A percentile compares a stretch with the other conserved stretches of the same genome.
Conservation (phyloP, 192 early-diverging fungal species). For the Mortierella claussenii region DNA sequence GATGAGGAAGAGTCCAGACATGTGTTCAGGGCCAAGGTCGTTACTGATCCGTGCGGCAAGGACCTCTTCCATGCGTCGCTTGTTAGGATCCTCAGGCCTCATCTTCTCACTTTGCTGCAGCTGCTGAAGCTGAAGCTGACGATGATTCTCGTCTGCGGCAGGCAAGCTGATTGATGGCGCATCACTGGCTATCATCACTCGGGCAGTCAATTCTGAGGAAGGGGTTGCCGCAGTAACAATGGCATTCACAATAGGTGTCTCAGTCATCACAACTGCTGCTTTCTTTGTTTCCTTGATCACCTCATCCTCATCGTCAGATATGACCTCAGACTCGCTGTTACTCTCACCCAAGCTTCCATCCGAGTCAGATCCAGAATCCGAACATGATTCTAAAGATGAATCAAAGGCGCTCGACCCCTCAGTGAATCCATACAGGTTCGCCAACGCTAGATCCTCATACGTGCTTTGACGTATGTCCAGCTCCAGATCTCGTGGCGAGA, state of each 20-base stretch:
- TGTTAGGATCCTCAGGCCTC: slow-evolving; percentile 37
- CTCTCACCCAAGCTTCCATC: too few species aligned
- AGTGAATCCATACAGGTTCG: slow-evolving; percentile 38
- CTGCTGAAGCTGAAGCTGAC: neutral
- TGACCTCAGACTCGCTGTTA: slow-evolving; percentile 8
- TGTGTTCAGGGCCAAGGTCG: slow-evolving; percentile 46
- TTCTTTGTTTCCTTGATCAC: neutral
- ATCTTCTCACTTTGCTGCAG: neutral
- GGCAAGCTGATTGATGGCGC: neutral
- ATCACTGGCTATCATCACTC: neutral
- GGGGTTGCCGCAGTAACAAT: neutral
- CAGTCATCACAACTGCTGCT: neutral
- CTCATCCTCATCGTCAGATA: slow-evolving; percentile 4
- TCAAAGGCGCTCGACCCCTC: slow-evolving; percentile 3
- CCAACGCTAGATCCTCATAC: slow-evolving; percentile 36
- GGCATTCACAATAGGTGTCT: neutral
- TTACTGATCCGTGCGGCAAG: slow-evolving; percentile 45
- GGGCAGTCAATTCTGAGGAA: neutral
- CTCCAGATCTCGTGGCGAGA: slow-evolving; percentile 32
- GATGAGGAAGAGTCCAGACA: slow-evolving; percentile 40
- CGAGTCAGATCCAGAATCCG: slow-evolving; percentile 18
- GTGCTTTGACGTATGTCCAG: slow-evolving; percentile 11
- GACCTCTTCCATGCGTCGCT: slow-evolving; percentile 44
- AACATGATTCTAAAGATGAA: slow-evolving; percentile 24
- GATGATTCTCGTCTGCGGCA: neutral